Evolutionary conservation across 2,329 filamentous ascomycete genomes (phyloP), one percentile per base, ranked within the genome.

Genomic region (Fusarium dlaminii): DNA sequence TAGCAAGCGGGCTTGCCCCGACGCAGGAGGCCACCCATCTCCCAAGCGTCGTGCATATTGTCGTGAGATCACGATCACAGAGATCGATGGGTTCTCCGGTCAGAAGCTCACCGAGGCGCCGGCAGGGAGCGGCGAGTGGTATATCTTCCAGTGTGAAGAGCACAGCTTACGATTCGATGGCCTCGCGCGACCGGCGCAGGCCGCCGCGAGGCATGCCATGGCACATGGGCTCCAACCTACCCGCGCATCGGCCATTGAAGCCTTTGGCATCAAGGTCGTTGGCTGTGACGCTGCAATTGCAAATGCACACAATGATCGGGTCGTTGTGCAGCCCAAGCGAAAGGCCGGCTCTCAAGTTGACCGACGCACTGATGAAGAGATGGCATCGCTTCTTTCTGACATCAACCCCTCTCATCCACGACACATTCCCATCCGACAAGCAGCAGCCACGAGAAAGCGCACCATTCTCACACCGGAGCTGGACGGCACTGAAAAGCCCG

Each of bases 311-410:
- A 60, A 60, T 4, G 24, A n/a, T 5, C 7, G 6, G 2, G 43
- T 59, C 15, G 20, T 6, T 3, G 0, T 12, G n/a, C 11, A 24
- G 8, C 4, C 6, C 4, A n/a, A 20, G 20, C 14, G 20, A 15
- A 6, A 8, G 7, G 14, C 14, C 0, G 7, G 6, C 6, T 0
- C 0, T 12, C 27, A 32, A 18, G 46, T 32, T 4, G 11, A 4
- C 9, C 6, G 10, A n/a, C 13, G 9, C 17, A 8, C 18, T n/a
- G 29, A 32, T 8, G 8, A 8, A 4, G 13, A 27, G 3, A 52
- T 52, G 9, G 24, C 32, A 15, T 8, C 34, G 3, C 49, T 37
- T n/a, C 34, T 40, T 17, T 15, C 14, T 17, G 51, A 30, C 12
- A 10, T 40, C 1, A 40, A 3, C 11, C 24, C 51, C 20, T 18